Conservation (phyloP, 805 yeast species). For the Sungouiella thailandica region DNA sequence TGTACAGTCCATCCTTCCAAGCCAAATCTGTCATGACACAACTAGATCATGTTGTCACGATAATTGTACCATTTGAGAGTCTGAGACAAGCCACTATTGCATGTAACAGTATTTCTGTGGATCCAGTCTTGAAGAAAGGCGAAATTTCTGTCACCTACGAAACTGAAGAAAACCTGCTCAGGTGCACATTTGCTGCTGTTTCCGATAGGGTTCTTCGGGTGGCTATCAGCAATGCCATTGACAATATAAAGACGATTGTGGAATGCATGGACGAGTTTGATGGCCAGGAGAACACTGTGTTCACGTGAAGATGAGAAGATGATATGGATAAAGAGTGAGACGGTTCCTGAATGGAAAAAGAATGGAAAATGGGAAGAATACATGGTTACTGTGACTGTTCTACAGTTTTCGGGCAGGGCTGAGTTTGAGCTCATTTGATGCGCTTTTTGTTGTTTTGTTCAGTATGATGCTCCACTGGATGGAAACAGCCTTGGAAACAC, state of each 20-base stretch:
- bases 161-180: conserved; percentile 31
- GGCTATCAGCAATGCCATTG: conserved; percentile 77
- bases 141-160: conserved; percentile 52
- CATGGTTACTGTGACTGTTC: too few species aligned
- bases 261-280: conserved; percentile 78
- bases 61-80: conserved; percentile 62
- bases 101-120: conserved; percentile 57
- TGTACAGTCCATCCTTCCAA: too few species aligned
- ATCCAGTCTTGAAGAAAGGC: conserved; percentile 70
- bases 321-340: too few species aligned
- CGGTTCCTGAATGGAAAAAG: too few species aligned
- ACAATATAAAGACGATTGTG: conserved; percentile 66
- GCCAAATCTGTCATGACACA: too few species aligned
- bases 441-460: too few species aligned
- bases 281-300: conserved; percentile 24
- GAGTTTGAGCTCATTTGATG: too few species aligned
- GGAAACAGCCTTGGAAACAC: too few species aligned
- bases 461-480: too few species aligned
- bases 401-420: too few species aligned
- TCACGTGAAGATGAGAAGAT: conserved; percentile 3
- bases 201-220: conserved; percentile 78
- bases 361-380: too few species aligned
- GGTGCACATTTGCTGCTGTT: conserved; percentile 50
- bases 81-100: conserved; percentile 62
- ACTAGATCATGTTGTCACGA: conserved; percentile 19